Percentiles rank a stretch among this genome's conserved stretches.
phyloP scores from a whole-genome alignment of 163 green algal species.

The Chlorella variabilis region DNA sequence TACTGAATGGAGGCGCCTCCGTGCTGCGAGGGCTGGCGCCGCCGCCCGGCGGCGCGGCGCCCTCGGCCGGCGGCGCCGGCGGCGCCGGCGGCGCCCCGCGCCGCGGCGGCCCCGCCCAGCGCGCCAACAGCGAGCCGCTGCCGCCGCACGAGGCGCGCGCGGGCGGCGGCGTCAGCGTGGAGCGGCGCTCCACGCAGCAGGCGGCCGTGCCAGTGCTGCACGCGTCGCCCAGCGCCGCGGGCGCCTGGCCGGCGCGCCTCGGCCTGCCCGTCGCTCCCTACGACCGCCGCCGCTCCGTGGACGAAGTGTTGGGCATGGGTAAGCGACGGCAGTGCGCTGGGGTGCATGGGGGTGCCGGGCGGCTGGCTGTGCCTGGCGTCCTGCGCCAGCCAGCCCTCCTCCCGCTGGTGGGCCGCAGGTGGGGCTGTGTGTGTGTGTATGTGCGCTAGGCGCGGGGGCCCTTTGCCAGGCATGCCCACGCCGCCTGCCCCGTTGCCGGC shows the following conservation, averaged over 20 bases:
- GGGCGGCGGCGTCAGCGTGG: background rate
- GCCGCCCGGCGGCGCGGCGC: background rate
- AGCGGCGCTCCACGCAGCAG: too few species aligned
- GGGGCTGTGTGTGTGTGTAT: too few species aligned
- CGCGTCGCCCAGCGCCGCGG: too few species aligned
- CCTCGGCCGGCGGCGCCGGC: background rate
- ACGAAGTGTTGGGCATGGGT: background rate
- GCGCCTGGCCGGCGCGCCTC: background rate
- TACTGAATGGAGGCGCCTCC: background rate
- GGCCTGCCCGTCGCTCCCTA: background rate
- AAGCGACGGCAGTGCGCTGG: too few species aligned
- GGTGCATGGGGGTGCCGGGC: too few species aligned
- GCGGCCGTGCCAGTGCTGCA: too few species aligned
- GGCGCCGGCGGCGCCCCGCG: too few species aligned
- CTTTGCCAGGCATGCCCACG: too few species aligned
- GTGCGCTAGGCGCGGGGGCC: too few species aligned
- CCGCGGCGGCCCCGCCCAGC: background rate
- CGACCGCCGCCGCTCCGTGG: background rate
- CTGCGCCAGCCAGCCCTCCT: too few species aligned
- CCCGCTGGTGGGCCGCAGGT: too few species aligned
- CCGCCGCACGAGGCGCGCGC: background rate
- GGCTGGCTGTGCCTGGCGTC: too few species aligned
- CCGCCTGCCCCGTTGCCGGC: background rate
- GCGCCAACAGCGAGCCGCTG: slow-evolving; percentile 9
- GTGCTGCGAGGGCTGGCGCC: background rate